These are phyloP conservation scores for Eucalyptus marginata DNA, from an alignment of 345 rosid genomes.

Conservation along the genomic window DNA sequence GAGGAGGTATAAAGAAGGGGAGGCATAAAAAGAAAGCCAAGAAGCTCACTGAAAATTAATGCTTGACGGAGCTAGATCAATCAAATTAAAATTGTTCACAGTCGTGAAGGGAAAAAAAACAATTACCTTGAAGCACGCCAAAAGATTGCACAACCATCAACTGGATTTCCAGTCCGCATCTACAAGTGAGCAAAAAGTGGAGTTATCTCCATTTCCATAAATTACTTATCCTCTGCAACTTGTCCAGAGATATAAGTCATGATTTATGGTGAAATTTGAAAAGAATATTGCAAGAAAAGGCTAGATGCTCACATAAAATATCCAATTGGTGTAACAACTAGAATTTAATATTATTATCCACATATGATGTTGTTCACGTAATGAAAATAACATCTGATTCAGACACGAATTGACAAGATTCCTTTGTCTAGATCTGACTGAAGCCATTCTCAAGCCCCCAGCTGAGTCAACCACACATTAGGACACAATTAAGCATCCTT, in stretches of 20 bases:
- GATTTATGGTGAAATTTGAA: neutral
- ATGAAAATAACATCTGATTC: neutral
- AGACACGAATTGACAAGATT: neutral
- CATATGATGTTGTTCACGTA: neutral
- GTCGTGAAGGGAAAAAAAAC: neutral
- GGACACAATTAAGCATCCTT: neutral
- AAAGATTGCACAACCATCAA: slow-evolving; percentile 97
- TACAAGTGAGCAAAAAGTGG: slow-evolving; percentile 1
- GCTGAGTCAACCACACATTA: neutral
- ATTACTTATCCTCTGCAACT: neutral
- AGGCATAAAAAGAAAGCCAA: neutral
- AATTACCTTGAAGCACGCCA: slow-evolving; percentile 77
- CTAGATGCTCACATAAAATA: neutral
- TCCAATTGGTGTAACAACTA: neutral
- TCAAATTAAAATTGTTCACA: neutral
- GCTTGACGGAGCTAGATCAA: neutral
- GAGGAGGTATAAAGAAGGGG: neutral
- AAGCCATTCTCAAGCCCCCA: neutral
- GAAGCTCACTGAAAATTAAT: neutral
- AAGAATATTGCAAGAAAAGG: neutral
- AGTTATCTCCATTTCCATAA: neutral
- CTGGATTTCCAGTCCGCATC: slow-evolving; percentile 93
- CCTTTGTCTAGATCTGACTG: neutral
- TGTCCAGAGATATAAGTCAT: neutral
- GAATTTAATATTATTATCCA: neutral